phyloP scores from a whole-genome alignment of 2,329 filamentous ascomycete genomes.

The Xylariales sp. region DNA sequence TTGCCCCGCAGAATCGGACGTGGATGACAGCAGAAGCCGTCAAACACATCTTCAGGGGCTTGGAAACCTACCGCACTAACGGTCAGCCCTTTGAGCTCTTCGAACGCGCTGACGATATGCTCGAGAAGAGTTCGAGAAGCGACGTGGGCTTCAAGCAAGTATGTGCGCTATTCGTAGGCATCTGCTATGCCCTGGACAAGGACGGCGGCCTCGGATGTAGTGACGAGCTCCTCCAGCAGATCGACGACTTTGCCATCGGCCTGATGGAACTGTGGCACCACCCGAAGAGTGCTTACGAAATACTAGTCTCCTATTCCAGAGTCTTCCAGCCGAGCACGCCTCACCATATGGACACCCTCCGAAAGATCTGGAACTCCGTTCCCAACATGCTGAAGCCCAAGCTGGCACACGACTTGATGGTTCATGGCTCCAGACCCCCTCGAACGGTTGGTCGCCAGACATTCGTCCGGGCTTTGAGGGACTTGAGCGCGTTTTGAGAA shows the following conservation, averaged over 20 bases:
- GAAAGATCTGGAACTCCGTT: constrained; percentile 8
- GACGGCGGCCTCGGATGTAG: constrained; percentile 15
- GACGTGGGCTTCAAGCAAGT: too few species aligned
- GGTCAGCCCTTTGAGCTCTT: too few species aligned
- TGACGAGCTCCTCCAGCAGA: constrained; percentile 13
- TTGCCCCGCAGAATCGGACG: too few species aligned
- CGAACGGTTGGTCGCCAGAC: constrained; percentile 6
- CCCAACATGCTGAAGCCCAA: constrained; percentile 3
- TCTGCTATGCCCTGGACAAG: constrained; percentile 13
- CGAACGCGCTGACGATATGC: too few species aligned
- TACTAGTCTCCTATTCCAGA: constrained; percentile 12
- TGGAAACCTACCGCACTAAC: too few species aligned
- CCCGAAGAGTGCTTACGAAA: constrained; percentile 2
- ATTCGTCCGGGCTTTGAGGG: constrained; percentile 12
- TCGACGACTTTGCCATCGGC: constrained; percentile 13
- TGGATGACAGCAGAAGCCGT: too few species aligned
- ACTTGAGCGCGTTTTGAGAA: constrained; percentile 8
- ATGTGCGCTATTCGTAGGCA: too few species aligned
- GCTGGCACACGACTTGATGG: not conserved
- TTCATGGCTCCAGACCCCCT: not conserved
- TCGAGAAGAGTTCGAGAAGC: too few species aligned
- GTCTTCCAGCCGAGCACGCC: constrained; percentile 13
- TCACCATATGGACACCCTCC: constrained; percentile 11
- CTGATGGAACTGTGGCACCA: constrained; percentile 11
- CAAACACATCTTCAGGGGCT: too few species aligned